These are phyloP conservation scores for Sequoiadendron giganteum DNA, from an alignment of 75 land plant species.

Conservation along the genomic window DNA sequence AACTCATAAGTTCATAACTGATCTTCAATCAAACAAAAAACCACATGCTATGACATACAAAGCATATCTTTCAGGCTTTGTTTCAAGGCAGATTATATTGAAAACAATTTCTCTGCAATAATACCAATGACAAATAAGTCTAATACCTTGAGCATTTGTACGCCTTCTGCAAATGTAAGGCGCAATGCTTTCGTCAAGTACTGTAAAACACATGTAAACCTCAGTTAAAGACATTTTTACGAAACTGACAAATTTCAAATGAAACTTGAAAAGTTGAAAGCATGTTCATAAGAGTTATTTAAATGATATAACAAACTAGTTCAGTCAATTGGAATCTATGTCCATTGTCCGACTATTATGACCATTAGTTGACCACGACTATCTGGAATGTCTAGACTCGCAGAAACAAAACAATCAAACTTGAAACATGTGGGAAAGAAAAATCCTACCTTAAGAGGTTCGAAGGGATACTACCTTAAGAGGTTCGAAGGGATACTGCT, in stretches of 20 bases:
- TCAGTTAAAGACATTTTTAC: conserved; percentile 5
- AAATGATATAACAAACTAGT: neutral
- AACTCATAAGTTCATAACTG: conserved; percentile 2
- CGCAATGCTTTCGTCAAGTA: conserved; percentile 66
- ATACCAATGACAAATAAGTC: neutral
- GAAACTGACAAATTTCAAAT: neutral
- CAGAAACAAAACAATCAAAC: neutral
- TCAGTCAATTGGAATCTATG: neutral
- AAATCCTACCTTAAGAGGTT: neutral
- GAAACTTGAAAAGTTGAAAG: no score
- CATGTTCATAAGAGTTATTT: neutral
- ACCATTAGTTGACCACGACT: neutral
- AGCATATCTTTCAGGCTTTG: neutral
- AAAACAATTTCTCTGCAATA: neutral
- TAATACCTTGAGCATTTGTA: conserved; percentile 79
- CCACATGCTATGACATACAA: neutral
- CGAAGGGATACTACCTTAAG: no score
- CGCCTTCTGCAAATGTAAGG: conserved; percentile 84
- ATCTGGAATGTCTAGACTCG: neutral
- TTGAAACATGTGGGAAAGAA: neutral
- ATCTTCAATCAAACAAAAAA: neutral
- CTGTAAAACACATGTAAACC: conserved; percentile 25
- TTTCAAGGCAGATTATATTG: neutral
- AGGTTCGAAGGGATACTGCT: conserved; percentile 89
- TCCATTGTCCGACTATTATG: neutral